Evolutionary conservation across 768 basidiomycete species (phyloP), one percentile per base, ranked within the genome.

Genomic region (Tephrocybe sp.): DNA sequence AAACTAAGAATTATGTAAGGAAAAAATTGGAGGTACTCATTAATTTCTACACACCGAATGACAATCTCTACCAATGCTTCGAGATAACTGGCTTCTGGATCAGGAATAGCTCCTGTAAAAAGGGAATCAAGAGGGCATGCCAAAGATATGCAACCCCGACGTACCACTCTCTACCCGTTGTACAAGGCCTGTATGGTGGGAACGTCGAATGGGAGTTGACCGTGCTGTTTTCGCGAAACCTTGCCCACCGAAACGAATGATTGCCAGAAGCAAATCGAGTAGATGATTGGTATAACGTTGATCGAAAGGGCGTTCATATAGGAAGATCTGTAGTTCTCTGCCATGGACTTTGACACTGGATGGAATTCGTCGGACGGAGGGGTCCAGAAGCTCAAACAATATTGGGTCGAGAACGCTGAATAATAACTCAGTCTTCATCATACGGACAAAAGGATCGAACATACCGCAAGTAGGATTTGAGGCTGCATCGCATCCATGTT

Each of bases 401-500:
- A 97, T 78, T 0, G 94, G 94, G 62, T 98, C 95, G 37, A 98
- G 73, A 24, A 95, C 77, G n/a, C 93, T 95, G 61, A 24, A 34
- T 13, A 8, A 47, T 27, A 30, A 24, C 23, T 36, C 2, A 41
- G 23, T 55, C 52, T 27, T 7, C 8, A 27, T 36, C 21, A 18
- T 13, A 3, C 4, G 23, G 24, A 13, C 4, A 18, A 16, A n/a
- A 16, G 6, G 12, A 11, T 11, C 13, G 50, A 44, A 42, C 50
- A 24, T 66, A 94, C 93, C 94, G 82, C 50, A 93, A 72, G 63
- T 95, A 95, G 1, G 93, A 94, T 63, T 88, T 90, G 24, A 97
- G 74, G 59, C 84, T 92, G 61, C 91, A 93, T 22, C 94, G 80
- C 88, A 99, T 93, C 97, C 97, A 99, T 0, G 93, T 93, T 65